Base-by-base conservation (phyloP, 108 stramenopile species). In the Aurantiochytrium sp. region DNA sequence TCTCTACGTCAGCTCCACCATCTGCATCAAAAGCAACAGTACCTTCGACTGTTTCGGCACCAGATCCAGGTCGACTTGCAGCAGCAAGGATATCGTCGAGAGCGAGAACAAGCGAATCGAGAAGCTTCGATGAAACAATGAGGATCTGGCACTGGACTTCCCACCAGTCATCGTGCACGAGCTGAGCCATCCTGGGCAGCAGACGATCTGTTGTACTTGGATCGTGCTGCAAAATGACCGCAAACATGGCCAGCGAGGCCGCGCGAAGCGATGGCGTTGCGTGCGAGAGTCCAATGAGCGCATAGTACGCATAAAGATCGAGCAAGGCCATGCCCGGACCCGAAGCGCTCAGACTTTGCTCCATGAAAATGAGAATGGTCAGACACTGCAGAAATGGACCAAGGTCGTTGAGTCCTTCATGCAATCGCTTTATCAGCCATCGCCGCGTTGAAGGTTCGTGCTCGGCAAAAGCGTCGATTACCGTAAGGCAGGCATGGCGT, bases 251-350 rank as follows among this genome's bases (percentile, higher is more conserved):
- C 53, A 91, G 21, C n/a, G 90, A 72, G 25, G 57, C 90, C 4
- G 91, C 91, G 28, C 91, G 90, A 8, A 92, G 59, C 5, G 23
- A 18, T 12, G 91, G 90, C 12, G 88, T 87, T 0, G 90, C 25
- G 19, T 55, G 23, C 5, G 60, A 16, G 58, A 72, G 19, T 0
- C 91, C 91, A 35, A 92, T 90, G 5, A 45, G 5, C 4, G 88
- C 87, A 73, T 92, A 92, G 58, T 92, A 92, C 43, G 71, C 6
- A 58, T 92, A 92, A 0, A 90, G 44, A 23, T 92, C 91, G 25
- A 88, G 55, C 53, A 92, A 57, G 12, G 47, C 44, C 44, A 92
- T 14, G 23, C 89, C 89, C 28, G 88, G 89, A 1, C 76, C 51
- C 6, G 49, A 53, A 8, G 51, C 45, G 23, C 49, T 53, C 19